These are phyloP conservation scores for Pythium plurisporium DNA, from an alignment of 352 stramenopile species.

Conservation along the genomic window DNA sequence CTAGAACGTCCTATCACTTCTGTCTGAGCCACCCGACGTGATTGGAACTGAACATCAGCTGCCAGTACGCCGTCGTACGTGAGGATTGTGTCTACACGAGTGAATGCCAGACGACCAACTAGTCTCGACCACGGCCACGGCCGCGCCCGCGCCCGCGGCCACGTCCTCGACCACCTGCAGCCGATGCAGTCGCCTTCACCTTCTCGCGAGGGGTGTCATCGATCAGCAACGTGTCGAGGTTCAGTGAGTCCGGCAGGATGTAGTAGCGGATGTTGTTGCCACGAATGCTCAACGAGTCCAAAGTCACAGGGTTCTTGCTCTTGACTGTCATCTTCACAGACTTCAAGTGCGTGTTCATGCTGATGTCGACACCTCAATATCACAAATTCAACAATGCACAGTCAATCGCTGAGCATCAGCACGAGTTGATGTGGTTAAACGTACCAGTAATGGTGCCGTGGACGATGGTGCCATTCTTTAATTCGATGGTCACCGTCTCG, in stretches of 20 bases:
- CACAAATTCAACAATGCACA: neutral
- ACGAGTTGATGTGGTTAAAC: neutral
- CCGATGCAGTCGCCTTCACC: constrained; percentile 65
- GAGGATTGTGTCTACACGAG: too few relatives aligned
- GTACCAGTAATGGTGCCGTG: constrained; percentile 95
- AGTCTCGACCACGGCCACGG: constrained; percentile 45
- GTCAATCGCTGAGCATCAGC: neutral
- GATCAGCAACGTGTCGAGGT: constrained; percentile 98
- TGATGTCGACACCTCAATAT: constrained; percentile 94
- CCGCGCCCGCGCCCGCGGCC: constrained; percentile 77
- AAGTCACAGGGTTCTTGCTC: constrained; percentile 96
- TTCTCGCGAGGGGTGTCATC: constrained; percentile 97
- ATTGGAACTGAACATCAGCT: too few relatives aligned
- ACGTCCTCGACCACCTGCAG: constrained; percentile 60
- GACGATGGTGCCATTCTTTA: constrained; percentile 99
- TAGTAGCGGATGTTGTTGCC: constrained; percentile 98
- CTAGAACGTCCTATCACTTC: too few relatives aligned
- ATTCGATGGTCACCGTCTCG: constrained; percentile 99
- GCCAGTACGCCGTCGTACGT: too few relatives aligned
- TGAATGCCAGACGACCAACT: too few relatives aligned
- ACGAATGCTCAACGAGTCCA: constrained; percentile 97
- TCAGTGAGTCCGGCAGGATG: constrained; percentile 94
- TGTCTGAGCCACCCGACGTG: too few relatives aligned
- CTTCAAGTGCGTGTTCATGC: constrained; percentile 99
- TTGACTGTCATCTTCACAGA: constrained; percentile 97